Evolutionary conservation across 768 basidiomycete species (phyloP), one percentile per base, ranked within the genome.

Genomic region (Tylopilus sp.): DNA sequence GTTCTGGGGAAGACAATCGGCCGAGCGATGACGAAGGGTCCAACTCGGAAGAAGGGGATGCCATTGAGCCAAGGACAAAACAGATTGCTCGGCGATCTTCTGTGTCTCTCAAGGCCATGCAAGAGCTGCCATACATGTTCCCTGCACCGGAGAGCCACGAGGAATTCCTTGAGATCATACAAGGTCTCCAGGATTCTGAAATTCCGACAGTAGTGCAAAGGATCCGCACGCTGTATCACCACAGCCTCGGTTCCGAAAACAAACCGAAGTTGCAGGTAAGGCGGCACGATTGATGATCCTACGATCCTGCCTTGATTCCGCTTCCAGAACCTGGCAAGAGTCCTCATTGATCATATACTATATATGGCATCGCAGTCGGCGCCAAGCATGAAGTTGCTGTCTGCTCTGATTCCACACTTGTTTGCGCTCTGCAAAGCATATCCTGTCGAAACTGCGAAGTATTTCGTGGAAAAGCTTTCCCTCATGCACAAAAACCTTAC

Each of bases 401-500:
- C 82, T 13, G 69, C 78, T 20, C 77, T 98, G 36, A 70, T 88
- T 21, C 86, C 88, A 3, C 95, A 95, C 52, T 72, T 98, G 40
- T 80, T 79, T 60, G 77, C 87, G 20, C 81, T 98, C 50, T 81
- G 86, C 17, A 83, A 82, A 56, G 74, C 86, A 9, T 95, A 95
- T 69, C 91, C 95, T 2, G 79, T 89, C 48, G 79, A 85, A 41
- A 76, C 85, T 8, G 94, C 95, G 1, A 78, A 82, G 46, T 79
- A 82, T 62, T 91, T 95, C 69, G 81, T 88, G 53, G 73, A 79
- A 25, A 98, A 98, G 69, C 77, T 98, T 40, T 71, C 76, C 10
- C 70, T 97, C 6, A 97, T 98, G 92, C 85, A 98, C 68, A 94
- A 93, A 74, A 97, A 98, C 66, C 80, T 98, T 48, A 82, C 81